These are phyloP conservation scores for Cutaneotrichosporon sp. DNA, from an alignment of 1,284 basidiomycete genomes.

Conservation along the genomic window DNA sequence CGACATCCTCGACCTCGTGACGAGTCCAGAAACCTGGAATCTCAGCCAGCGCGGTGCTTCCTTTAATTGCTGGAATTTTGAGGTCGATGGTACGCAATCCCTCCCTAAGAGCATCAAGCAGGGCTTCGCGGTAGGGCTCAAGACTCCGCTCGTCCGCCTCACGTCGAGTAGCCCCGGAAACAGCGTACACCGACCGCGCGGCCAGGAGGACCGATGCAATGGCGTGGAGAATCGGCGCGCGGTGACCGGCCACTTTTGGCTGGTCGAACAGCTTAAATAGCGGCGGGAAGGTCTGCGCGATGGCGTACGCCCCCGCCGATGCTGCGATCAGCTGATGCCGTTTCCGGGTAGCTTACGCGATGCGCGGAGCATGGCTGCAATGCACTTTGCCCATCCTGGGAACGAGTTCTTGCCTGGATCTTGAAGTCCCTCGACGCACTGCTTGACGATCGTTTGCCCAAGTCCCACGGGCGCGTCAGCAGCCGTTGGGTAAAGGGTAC, in stretches of 20 bases:
- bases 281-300: slow-evolving; percentile 64
- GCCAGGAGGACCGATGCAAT: slow-evolving; percentile 49
- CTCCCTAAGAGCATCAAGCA: slow-evolving; percentile 50
- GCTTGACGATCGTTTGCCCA: slow-evolving; percentile 67
- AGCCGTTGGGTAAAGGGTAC: slow-evolving; percentile 60
- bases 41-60: slow-evolving; percentile 60
- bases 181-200: slow-evolving; percentile 40
- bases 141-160: slow-evolving; percentile 52
- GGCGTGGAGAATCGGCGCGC: slow-evolving; percentile 64
- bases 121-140: slow-evolving; percentile 65
- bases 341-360: slow-evolving; percentile 57
- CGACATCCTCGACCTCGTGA: slow-evolving; percentile 72
- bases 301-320: slow-evolving; percentile 62
- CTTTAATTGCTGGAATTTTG: slow-evolving; percentile 55
- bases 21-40: slow-evolving; percentile 61
- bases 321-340: slow-evolving; percentile 53
- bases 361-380: slow-evolving; percentile 68
- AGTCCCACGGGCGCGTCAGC: slow-evolving; percentile 53
- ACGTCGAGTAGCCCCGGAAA: slow-evolving; percentile 24
- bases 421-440: slow-evolving; percentile 69
- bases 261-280: slow-evolving; percentile 69
- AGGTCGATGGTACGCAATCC: slow-evolving; percentile 51
- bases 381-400: slow-evolving; percentile 71
- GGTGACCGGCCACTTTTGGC: slow-evolving; percentile 69
- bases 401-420: slow-evolving; percentile 91